Evolutionary conservation across 2,329 filamentous ascomycete species (phyloP), one percentile per base, ranked within the genome.

Genomic region (Pseudonectria foliicola): DNA sequence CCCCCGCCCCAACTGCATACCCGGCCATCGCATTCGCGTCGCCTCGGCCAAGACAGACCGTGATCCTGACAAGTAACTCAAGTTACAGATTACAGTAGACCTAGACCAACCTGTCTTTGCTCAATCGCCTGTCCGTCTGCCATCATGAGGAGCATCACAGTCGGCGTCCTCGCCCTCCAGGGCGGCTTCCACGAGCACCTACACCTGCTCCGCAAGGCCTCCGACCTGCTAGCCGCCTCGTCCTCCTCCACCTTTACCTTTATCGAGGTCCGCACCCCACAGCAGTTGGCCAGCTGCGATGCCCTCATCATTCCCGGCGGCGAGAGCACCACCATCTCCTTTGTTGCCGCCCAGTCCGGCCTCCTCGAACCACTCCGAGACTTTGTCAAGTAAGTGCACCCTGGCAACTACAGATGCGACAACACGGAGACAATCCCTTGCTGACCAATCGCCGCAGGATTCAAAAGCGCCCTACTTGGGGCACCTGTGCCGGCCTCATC

Each of bases 401-500:
- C n/a, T n/a, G n/a, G n/a, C n/a, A n/a, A n/a, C n/a, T n/a, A n/a
- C n/a, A n/a, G n/a, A n/a, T n/a, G n/a, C n/a, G n/a, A n/a, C n/a
- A n/a, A n/a, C n/a, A n/a, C n/a, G n/a, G n/a, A n/a, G n/a, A n/a
- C n/a, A n/a, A n/a, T n/a, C n/a, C n/a, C n/a, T n/a, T 34, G 6
- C 27, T 45, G 14, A 39, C 28, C n/a, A 27, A 2, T 2, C n/a
- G 10, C 7, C 26, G 15, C 13, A 90, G 85, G 54, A 67, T 85
- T 27, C 67, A 77, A 34, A 77, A 82, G 47, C 88, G 84, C 49
- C 89, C 89, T 10, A 85, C 84, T 15, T 98, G 90, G 90, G 92
- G 92, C 37, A 96, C 92, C 13, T 98, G 92, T 59, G 92, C 92
- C 10, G 92, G 92, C 8, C 73, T 96, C 38, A 95, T 98, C 49